phyloP scores from a whole-genome alignment of 2,329 filamentous ascomycete genomes.

The Alternaria atra region DNA sequence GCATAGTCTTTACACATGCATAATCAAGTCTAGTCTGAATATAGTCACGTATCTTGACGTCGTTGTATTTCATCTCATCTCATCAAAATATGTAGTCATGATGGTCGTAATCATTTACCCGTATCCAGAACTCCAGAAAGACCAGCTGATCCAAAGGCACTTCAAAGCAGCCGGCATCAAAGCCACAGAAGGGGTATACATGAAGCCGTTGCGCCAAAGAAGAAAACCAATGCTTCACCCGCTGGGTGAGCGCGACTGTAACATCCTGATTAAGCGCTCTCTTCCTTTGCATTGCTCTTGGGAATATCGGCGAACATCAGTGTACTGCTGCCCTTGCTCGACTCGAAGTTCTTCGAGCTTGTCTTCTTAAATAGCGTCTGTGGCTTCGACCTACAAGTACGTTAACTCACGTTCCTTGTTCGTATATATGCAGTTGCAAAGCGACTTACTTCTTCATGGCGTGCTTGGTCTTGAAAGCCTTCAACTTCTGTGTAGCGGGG shows the following conservation, averaged over 20 bases:
- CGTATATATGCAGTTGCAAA: background rate
- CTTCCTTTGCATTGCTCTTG: constrained; percentile 28
- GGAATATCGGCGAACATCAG: constrained; percentile 51
- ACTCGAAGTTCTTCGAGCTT: constrained; percentile 51
- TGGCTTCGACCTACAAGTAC: constrained; percentile 45
- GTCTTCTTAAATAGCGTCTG: constrained; percentile 55
- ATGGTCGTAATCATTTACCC: constrained; percentile 19
- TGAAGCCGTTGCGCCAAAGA: background rate
- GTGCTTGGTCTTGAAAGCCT: constrained; percentile 80
- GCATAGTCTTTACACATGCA: constrained; percentile 5
- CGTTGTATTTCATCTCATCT: background rate
- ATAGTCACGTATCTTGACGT: background rate
- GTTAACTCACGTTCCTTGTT: constrained; percentile 19
- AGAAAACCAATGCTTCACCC: background rate
- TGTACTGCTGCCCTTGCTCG: constrained; percentile 42
- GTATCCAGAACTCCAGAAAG: constrained; percentile 6
- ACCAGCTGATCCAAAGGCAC: background rate
- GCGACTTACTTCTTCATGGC: constrained; percentile 71
- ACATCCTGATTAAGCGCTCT: constrained; percentile 3
- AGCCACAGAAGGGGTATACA: constrained; percentile 11
- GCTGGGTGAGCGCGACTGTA: background rate
- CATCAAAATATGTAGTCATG: constrained; percentile 22
- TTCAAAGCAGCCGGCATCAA: background rate
- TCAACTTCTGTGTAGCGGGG: constrained; percentile 84
- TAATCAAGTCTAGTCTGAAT: background rate